Evolutionary conservation across 2,329 filamentous ascomycete species (phyloP).

Genomic region (Fonsecaea multimorphosa): DNA sequence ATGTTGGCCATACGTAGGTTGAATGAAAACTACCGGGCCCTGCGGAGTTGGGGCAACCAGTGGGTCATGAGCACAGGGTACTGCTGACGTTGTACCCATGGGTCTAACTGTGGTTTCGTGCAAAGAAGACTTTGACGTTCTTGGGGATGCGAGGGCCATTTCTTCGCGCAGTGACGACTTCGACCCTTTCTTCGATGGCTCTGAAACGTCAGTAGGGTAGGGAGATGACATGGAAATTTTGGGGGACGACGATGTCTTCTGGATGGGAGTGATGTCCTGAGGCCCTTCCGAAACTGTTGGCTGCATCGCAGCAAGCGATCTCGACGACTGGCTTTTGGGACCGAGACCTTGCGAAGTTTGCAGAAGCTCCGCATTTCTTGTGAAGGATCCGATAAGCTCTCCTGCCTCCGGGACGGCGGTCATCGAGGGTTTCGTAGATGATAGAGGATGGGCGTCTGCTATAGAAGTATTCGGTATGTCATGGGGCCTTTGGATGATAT

Average conservation of each 20-base stretch:
- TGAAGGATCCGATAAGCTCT: not conserved
- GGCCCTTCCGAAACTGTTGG: slow-evolving; percentile 34
- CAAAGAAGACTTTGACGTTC: slow-evolving; percentile 8
- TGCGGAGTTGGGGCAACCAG: not conserved
- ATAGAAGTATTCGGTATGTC: not conserved
- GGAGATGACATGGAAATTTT: slow-evolving; percentile 5
- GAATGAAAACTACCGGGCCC: slow-evolving; percentile 18
- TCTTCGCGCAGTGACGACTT: slow-evolving; percentile 7
- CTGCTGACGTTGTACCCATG: not conserved
- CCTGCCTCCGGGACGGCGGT: not conserved
- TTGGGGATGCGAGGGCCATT: not conserved
- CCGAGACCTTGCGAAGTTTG: not conserved
- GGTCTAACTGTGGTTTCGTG: slow-evolving; percentile 5
- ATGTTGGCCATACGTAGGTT: slow-evolving; percentile 19
- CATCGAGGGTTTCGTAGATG: slow-evolving; percentile 3
- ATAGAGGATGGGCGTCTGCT: slow-evolving; percentile 7
- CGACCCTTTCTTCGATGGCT: slow-evolving; percentile 1
- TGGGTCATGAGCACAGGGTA: slow-evolving; percentile 3
- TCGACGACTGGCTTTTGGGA: slow-evolving; percentile 11
- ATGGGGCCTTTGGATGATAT: slow-evolving; percentile 9
- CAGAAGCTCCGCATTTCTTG: not conserved
- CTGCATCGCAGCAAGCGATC: slow-evolving; percentile 29
- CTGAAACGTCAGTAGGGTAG: not conserved
- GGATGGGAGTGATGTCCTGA: slow-evolving; percentile 19
- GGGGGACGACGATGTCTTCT: slow-evolving; percentile 2